Percentiles rank a stretch among this genome's conserved stretches.
These are phyloP conservation scores for Alternaria gaisen DNA, from an alignment of 2,329 filamentous ascomycete genomes.

Conservation along the genomic window DNA sequence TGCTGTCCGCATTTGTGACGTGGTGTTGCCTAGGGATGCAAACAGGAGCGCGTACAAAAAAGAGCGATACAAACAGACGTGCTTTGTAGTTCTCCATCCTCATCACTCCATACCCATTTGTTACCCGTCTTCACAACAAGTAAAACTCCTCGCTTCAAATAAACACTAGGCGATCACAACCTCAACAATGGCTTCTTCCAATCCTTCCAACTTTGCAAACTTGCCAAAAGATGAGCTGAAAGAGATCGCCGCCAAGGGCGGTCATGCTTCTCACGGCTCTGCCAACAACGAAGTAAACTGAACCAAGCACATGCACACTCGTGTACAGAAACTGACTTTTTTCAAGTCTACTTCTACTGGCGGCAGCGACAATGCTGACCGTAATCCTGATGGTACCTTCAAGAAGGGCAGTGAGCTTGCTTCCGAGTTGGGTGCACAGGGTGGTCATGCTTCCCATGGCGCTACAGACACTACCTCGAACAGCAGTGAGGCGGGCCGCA, in stretches of 20 bases:
- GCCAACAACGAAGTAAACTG: conserved; percentile 3
- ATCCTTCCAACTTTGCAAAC: conserved; percentile 64
- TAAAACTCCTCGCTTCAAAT: conserved; percentile 7
- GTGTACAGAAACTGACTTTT: not conserved
- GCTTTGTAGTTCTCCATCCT: not conserved
- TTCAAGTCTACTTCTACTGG: not conserved
- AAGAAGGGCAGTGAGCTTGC: conserved; percentile 49
- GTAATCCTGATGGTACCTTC: conserved; percentile 53
- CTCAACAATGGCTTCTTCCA: conserved; percentile 51
- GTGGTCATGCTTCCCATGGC: conserved; percentile 47
- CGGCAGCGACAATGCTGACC: conserved; percentile 30
- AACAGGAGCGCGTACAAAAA: conserved; percentile 17
- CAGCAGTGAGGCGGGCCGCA: conserved; percentile 38
- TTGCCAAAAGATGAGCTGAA: conserved; percentile 60
- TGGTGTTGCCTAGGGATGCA: conserved; percentile 27
- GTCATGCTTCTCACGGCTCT: conserved; percentile 51
- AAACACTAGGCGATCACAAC: not conserved
- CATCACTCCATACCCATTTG: not conserved
- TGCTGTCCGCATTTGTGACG: conserved; percentile 26
- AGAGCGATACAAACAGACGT: conserved; percentile 22
- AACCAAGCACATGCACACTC: not conserved
- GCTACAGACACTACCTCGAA: conserved; percentile 14
- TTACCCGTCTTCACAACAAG: not conserved
- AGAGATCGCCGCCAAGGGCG: conserved; percentile 61
- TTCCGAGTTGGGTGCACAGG: conserved; percentile 49